A percentile compares a stretch with the other conserved stretches of the same genome.
These are phyloP conservation scores for Saccharum spontaneum DNA, from an alignment of 176 grass and related monocot genomes.

Conservation along the genomic window DNA sequence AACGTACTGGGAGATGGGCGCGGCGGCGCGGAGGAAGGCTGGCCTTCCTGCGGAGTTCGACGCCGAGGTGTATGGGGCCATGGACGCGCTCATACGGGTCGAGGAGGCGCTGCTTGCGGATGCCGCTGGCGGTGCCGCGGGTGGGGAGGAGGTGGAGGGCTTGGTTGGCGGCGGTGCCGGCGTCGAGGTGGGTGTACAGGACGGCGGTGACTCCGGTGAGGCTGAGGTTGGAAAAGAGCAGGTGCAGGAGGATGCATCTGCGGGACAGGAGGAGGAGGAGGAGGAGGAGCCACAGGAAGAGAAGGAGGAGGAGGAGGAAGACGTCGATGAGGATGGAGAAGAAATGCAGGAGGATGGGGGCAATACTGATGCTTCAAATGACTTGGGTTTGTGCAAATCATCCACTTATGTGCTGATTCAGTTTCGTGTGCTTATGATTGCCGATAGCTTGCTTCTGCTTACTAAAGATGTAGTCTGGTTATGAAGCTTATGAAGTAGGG, in stretches of 20 bases:
- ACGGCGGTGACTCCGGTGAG: background rate
- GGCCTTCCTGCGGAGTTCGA: slow-evolving; percentile 60
- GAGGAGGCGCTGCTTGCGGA: slow-evolving; percentile 53
- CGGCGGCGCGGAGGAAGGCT: slow-evolving; percentile 46
- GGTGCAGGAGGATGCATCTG: background rate
- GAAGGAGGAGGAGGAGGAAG: background rate
- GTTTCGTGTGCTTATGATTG: background rate
- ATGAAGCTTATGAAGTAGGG: background rate
- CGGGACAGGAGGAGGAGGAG: background rate
- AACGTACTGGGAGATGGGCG: slow-evolving; percentile 54
- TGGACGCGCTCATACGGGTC: slow-evolving; percentile 73
- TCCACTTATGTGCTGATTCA: background rate
- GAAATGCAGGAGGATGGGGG: slow-evolving; percentile 33
- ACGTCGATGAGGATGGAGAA: background rate
- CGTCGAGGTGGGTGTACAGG: background rate
- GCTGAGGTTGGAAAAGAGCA: background rate
- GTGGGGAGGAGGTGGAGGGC: slow-evolving; percentile 13
- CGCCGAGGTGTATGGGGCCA: slow-evolving; percentile 59
- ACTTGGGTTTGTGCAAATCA: slow-evolving; percentile 1
- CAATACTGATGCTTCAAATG: slow-evolving; percentile 26
- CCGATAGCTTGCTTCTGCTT: background rate
- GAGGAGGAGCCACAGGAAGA: background rate
- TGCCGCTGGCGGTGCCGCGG: slow-evolving; percentile 13
- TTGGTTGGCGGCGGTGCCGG: background rate
- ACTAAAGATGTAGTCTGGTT: background rate